phyloP scores from a whole-genome alignment of 139 green algal species.

The Nannochloris sp. region DNA sequence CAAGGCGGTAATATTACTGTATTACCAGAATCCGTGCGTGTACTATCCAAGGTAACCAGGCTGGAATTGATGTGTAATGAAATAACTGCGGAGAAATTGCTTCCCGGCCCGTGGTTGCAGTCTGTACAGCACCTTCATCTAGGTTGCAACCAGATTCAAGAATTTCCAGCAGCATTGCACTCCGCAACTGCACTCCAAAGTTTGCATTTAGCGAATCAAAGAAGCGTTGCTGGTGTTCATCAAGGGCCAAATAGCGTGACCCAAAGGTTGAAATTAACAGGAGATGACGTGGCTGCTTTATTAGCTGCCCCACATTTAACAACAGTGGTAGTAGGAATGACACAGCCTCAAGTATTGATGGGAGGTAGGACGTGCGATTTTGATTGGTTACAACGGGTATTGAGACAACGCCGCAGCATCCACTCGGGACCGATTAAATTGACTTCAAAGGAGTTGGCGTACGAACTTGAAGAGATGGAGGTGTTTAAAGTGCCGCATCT shows the following conservation, averaged over 20 bases:
- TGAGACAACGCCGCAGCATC: not conserved
- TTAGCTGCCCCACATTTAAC: not conserved
- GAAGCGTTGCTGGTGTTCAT: not conserved
- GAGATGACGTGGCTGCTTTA: not conserved
- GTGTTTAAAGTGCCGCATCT: conserved; percentile 4
- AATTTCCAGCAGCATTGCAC: conserved; percentile 14
- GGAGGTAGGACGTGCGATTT: conserved; percentile 4
- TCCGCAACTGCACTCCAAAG: not conserved
- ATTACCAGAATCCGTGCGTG: not conserved
- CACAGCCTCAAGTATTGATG: not conserved
- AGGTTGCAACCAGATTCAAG: conserved; percentile 9
- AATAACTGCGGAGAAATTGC: not conserved
- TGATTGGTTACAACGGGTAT: conserved; percentile 12
- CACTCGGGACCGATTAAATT: not conserved
- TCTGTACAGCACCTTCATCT: conserved; percentile 2
- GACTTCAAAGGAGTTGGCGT: conserved; percentile 19
- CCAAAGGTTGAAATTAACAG: not conserved
- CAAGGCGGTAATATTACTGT: not conserved
- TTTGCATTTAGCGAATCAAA: conserved; percentile 10
- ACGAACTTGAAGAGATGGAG: conserved; percentile 7
- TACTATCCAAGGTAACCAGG: not conserved
- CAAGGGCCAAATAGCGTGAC: not conserved
- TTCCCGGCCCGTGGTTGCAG: not conserved
- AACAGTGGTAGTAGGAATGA: not conserved
- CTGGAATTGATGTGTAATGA: not conserved